Evolutionary conservation across 1,284 basidiomycete genomes (phyloP).

Genomic region (Ustilago xerochloae): DNA sequence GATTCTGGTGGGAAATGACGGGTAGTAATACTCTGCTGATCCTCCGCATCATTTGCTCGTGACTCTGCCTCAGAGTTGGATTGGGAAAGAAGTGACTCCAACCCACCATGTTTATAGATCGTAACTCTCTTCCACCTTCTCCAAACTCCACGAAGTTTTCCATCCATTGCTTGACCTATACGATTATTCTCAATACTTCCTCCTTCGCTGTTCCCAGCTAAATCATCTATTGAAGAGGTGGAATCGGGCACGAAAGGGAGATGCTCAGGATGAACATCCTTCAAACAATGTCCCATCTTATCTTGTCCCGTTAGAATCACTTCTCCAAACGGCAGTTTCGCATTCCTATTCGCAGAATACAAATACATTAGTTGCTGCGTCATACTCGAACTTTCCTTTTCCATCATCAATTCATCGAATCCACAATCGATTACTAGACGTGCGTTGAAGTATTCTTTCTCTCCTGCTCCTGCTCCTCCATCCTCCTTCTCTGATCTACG

Average conservation of each 20-base stretch:
- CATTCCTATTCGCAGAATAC: slow-evolving; percentile 84
- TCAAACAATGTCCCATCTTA: slow-evolving; percentile 64
- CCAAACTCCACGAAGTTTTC: slow-evolving; percentile 78
- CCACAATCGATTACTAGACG: slow-evolving; percentile 87
- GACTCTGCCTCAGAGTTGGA: background rate
- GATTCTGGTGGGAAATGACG: slow-evolving; percentile 13
- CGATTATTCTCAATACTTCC: slow-evolving; percentile 72
- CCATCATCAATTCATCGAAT: slow-evolving; percentile 93
- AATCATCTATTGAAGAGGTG: background rate
- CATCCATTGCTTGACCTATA: slow-evolving; percentile 78
- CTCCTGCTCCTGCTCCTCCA: slow-evolving; percentile 68
- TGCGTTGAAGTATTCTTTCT: slow-evolving; percentile 71
- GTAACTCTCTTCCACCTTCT: slow-evolving; percentile 82
- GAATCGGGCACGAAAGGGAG: slow-evolving; percentile 15
- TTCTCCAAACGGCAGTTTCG: slow-evolving; percentile 77
- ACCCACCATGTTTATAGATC: slow-evolving; percentile 77
- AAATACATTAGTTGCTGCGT: slow-evolving; percentile 87
- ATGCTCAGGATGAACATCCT: slow-evolving; percentile 34
- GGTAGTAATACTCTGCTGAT: background rate
- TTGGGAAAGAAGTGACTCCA: slow-evolving; percentile 42
- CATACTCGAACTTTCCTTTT: slow-evolving; percentile 91
- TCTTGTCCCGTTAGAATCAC: slow-evolving; percentile 80
- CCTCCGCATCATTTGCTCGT: background rate
- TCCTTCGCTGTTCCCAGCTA: background rate
- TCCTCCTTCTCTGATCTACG: slow-evolving; percentile 28